phyloP scores from a whole-genome alignment of 768 basidiomycete genomes.

The Rhizopogon sp. region DNA sequence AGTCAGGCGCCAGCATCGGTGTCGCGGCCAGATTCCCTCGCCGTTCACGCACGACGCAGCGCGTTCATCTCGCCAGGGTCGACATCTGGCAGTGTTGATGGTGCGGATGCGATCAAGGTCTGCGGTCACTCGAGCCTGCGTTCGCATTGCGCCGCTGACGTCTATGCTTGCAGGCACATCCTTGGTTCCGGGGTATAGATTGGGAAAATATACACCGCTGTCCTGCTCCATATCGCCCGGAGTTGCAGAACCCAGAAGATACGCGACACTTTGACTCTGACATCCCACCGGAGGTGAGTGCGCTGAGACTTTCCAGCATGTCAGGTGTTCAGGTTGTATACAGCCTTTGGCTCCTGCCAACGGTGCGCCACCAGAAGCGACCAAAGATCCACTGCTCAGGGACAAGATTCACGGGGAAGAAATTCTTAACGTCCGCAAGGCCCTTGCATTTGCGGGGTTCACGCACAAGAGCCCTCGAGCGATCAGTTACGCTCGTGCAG shows the following conservation, averaged over 20 bases:
- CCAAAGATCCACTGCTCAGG: conserved; percentile 83
- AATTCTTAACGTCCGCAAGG: conserved; percentile 87
- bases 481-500: conserved; percentile 71
- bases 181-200: conserved; percentile 90
- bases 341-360: conserved; percentile 88
- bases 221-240: conserved; percentile 85
- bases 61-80: conserved; percentile 54
- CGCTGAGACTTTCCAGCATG: conserved; percentile 22
- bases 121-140: conserved; percentile 15
- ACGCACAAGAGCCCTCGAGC: conserved; percentile 85
- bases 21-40: conserved; percentile 72
- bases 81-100: conserved; percentile 58
- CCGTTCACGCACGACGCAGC: conserved; percentile 69
- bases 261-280: conserved; percentile 95
- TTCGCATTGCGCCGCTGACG: conserved; percentile 14
- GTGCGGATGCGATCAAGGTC: conserved; percentile 89
- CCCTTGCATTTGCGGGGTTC: conserved; percentile 86
- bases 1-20: conserved; percentile 65
- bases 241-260: conserved; percentile 76
- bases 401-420: conserved; percentile 82
- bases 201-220: conserved; percentile 83
- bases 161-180: conserved; percentile 53
- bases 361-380: conserved; percentile 77
- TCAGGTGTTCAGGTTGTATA: conserved; percentile 17
- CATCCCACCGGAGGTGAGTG: conserved; percentile 80